Percentiles rank a stretch among this genome's conserved stretches.
phyloP scores from a whole-genome alignment of 495 filamentous ascomycete genomes.

The Penicillium parvum region DNA sequence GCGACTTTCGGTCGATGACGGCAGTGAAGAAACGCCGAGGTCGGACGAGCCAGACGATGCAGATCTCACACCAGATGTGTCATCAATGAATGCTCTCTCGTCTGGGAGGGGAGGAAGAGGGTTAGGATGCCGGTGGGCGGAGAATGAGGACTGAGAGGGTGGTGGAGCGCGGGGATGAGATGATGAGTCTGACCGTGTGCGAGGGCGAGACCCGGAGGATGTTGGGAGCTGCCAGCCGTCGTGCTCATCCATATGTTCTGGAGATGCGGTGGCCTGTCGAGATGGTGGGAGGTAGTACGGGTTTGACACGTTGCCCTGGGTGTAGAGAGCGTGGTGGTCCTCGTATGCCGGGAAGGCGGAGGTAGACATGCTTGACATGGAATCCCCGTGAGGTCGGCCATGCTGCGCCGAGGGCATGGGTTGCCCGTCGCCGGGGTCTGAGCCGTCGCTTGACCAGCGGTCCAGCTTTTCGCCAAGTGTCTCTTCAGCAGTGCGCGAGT shows the following conservation, averaged over 20 bases:
- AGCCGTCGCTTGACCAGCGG: slow-evolving; percentile 28
- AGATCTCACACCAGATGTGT: slow-evolving; percentile 11
- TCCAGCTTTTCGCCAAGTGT: slow-evolving; percentile 31
- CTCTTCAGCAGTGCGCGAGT: slow-evolving; percentile 36
- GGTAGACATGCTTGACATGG: slow-evolving; percentile 31
- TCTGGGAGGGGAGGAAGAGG: slow-evolving; percentile 29
- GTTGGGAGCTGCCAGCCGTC: slow-evolving; percentile 11
- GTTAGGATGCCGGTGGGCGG: slow-evolving; percentile 26
- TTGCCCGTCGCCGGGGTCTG: slow-evolving; percentile 18
- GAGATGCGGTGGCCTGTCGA: slow-evolving; percentile 10
- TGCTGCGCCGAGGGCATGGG: slow-evolving; percentile 17
- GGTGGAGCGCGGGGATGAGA: slow-evolving; percentile 19
- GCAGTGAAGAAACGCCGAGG: slow-evolving; percentile 18
- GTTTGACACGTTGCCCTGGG: slow-evolving; percentile 13
- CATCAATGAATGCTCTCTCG: slow-evolving; percentile 9
- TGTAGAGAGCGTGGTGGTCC: slow-evolving; percentile 24
- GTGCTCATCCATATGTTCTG: slow-evolving; percentile 10
- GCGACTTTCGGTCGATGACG: slow-evolving; percentile 12
- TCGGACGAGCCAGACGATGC: slow-evolving; percentile 19
- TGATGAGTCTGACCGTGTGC: slow-evolving; percentile 23
- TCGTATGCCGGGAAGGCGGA: slow-evolving; percentile 33
- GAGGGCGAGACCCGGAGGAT: slow-evolving; percentile 1
- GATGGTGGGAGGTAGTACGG: slow-evolving; percentile 21
- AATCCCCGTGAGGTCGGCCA: slow-evolving; percentile 22
- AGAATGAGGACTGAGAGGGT: slow-evolving; percentile 24